These are phyloP conservation scores for Sclerotinia trifoliorum DNA, from an alignment of 2,329 filamentous ascomycete species.

Conservation along the genomic window DNA sequence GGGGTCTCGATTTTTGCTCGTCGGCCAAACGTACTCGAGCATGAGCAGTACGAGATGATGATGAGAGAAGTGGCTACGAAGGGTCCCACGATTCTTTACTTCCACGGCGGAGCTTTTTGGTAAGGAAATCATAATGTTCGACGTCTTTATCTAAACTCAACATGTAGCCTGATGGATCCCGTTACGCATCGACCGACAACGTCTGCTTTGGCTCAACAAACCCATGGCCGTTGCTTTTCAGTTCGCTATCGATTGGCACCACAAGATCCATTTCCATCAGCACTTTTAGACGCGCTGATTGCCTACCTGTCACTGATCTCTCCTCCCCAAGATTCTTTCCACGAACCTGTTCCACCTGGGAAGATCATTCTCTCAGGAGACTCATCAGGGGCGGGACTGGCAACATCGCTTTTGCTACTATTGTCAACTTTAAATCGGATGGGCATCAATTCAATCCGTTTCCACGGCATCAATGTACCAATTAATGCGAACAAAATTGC, in stretches of 20 bases:
- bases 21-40: constrained; percentile 58
- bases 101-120: constrained; percentile 68
- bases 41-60: constrained; percentile 62
- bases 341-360: constrained; percentile 61
- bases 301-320: constrained; percentile 68
- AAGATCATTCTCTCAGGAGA: constrained; percentile 74
- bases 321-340: constrained; percentile 65
- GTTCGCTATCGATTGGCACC: constrained; percentile 75
- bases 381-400: constrained; percentile 69
- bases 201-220: constrained; percentile 63
- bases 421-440: constrained; percentile 60
- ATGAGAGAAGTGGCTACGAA: constrained; percentile 65
- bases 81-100: constrained; percentile 63
- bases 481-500: constrained; percentile 65
- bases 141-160: background rate
- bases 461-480: constrained; percentile 52
- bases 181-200: constrained; percentile 59
- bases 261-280: constrained; percentile 71
- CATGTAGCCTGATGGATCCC: constrained; percentile 68
- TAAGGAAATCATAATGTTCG: background rate
- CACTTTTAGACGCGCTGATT: constrained; percentile 69
- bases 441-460: constrained; percentile 49
- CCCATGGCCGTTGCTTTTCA: constrained; percentile 60
- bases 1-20: constrained; percentile 50
- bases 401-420: constrained; percentile 64